Conservation (phyloP, 768 basidiomycete genomes). For the Trametes gibbosa region DNA sequence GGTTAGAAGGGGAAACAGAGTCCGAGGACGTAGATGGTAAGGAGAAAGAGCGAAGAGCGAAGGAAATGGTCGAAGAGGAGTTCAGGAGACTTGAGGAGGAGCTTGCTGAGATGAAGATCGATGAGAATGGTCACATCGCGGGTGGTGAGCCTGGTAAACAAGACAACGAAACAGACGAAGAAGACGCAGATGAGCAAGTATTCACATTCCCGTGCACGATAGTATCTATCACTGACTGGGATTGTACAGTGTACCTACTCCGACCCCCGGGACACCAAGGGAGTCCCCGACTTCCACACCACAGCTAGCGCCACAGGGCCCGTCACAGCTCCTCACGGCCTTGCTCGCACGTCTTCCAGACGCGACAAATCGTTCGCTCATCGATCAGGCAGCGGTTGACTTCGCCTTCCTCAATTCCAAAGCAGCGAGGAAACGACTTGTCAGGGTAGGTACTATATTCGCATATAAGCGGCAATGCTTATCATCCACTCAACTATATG, state of each 20-base stretch:
- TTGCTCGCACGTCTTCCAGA: slow-evolving; percentile 90
- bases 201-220: background rate
- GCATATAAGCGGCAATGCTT: background rate
- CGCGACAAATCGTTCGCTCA: slow-evolving; percentile 83
- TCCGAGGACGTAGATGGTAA: slow-evolving; percentile 39
- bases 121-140: slow-evolving; percentile 27
- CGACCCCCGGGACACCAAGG: slow-evolving; percentile 68
- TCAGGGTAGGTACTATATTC: slow-evolving; percentile 54
- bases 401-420: slow-evolving; percentile 97
- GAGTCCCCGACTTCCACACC: slow-evolving; percentile 55
- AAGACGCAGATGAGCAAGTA: slow-evolving; percentile 46
- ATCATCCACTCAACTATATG: background rate
- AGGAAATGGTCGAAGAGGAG: slow-evolving; percentile 62
- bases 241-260: slow-evolving; percentile 47
- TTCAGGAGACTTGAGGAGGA: slow-evolving; percentile 77
- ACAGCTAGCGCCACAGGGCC: slow-evolving; percentile 80
- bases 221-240: background rate
- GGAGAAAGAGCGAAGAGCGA: slow-evolving; percentile 47
- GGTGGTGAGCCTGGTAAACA: slow-evolving; percentile 23
- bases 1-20: slow-evolving; percentile 48
- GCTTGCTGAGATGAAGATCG: slow-evolving; percentile 56
- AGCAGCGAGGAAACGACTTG: slow-evolving; percentile 86
- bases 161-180: slow-evolving; percentile 33
- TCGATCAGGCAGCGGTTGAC: slow-evolving; percentile 93
- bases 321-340: slow-evolving; percentile 88